Conservation (phyloP, 2,329 filamentous ascomycete species). For the Aspergillus transmontanensis region DNA sequence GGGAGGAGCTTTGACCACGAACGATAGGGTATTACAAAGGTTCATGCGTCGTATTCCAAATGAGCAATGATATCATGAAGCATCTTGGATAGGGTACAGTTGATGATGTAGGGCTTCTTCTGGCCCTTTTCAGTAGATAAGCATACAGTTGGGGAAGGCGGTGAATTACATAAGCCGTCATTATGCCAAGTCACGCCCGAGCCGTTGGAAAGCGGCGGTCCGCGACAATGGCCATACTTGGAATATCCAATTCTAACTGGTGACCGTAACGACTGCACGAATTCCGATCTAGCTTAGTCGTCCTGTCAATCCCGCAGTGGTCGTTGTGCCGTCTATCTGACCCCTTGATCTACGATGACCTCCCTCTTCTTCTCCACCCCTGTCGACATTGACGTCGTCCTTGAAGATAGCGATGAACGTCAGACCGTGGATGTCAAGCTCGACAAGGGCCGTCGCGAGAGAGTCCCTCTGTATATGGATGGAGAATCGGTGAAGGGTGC, state of each 20-base stretch:
- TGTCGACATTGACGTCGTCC: conserved; percentile 97
- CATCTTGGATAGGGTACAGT: neutral
- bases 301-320: conserved; percentile 2
- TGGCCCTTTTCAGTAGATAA: neutral
- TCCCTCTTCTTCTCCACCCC: conserved; percentile 99
- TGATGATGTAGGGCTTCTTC: neutral
- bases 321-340: neutral
- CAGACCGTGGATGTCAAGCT: conserved; percentile 97
- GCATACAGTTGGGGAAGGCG: neutral
- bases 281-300: conserved; percentile 19
- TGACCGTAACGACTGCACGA: conserved; percentile 1
- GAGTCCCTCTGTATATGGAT: conserved; percentile 95
- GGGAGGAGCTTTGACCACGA: neutral
- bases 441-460: conserved; percentile 96
- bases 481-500: conserved; percentile 97
- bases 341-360: conserved; percentile 65
- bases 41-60: no score
- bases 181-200: neutral
- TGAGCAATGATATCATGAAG: no score
- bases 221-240: neutral
- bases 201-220: neutral
- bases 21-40: neutral
- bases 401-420: conserved; percentile 91
- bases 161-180: neutral
- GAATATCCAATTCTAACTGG: neutral